These are phyloP conservation scores for Alternaria panax DNA, from an alignment of 2,329 filamentous ascomycete genomes.

Conservation along the genomic window DNA sequence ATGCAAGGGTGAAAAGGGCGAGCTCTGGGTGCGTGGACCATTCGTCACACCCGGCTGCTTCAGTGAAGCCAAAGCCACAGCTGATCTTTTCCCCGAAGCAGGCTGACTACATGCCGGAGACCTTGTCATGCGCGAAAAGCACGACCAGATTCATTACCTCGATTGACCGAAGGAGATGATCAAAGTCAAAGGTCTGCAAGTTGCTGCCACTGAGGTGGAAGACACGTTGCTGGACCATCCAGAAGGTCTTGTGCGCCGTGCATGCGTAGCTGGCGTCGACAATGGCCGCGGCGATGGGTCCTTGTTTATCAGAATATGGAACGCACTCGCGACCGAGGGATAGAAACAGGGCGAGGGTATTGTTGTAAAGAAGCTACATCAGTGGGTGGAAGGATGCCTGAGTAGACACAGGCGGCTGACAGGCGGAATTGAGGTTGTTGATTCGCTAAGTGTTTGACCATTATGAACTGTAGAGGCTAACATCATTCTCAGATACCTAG, in stretches of 20 bases:
- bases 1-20: constrained; percentile 38
- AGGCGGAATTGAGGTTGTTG: constrained; percentile 39
- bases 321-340: constrained; percentile 33
- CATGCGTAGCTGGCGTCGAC: constrained; percentile 44
- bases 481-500: constrained; percentile 31
- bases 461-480: not conserved
- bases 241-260: constrained; percentile 34
- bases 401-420: constrained; percentile 43
- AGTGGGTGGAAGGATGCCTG: constrained; percentile 31
- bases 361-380: constrained; percentile 30
- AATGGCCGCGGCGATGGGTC: constrained; percentile 39
- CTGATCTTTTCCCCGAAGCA: constrained; percentile 37
- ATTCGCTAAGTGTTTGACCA: constrained; percentile 26
- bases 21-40: constrained; percentile 38
- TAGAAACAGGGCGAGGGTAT: constrained; percentile 18
- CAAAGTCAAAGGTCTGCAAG: constrained; percentile 59
- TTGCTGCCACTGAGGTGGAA: constrained; percentile 59
- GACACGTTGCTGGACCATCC: constrained; percentile 55
- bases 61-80: constrained; percentile 37
- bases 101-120: constrained; percentile 42
- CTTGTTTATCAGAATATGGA: constrained; percentile 41
- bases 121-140: constrained; percentile 36
- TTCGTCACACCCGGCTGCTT: constrained; percentile 44
- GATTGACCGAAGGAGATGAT: constrained; percentile 56
- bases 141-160: constrained; percentile 38